Conservation (phyloP, 176 grass and related monocot genomes). For the Cenchrus fungigraminus region DNA sequence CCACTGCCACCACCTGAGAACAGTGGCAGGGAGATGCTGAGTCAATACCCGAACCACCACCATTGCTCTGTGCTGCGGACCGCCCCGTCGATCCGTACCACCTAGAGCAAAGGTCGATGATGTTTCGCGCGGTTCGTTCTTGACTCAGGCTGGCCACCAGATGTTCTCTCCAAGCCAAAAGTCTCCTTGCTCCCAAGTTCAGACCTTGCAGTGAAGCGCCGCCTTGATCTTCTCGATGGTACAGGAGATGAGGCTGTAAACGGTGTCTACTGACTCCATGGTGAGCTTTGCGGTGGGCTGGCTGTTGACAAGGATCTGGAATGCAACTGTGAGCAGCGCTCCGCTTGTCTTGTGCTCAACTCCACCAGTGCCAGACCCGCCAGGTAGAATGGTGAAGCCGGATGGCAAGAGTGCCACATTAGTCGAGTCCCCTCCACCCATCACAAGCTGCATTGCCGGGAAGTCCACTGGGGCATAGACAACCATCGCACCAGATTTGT, state of each 20-base stretch:
- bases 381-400: conserved; percentile 77
- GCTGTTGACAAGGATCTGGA: conserved; percentile 95
- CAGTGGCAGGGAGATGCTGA: conserved; percentile 35
- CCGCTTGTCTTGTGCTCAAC: conserved; percentile 46
- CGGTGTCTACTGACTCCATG: conserved; percentile 74
- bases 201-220: conserved; percentile 59
- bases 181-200: background rate
- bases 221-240: conserved; percentile 87
- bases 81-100: conserved; percentile 52
- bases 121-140: conserved; percentile 88
- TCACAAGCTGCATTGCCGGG: conserved; percentile 82
- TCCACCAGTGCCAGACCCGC: conserved; percentile 10
- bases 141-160: conserved; percentile 64
- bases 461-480: conserved; percentile 91
- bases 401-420: conserved; percentile 77
- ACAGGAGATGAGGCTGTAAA: conserved; percentile 78
- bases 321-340: conserved; percentile 87
- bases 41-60: conserved; percentile 99
- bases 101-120: conserved; percentile 80
- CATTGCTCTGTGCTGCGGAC: conserved; percentile 81
- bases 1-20: conserved; percentile 14
- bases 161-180: conserved; percentile 6
- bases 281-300: conserved; percentile 85
- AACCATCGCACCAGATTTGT: conserved; percentile 81
- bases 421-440: conserved; percentile 76